Percentiles rank a stretch among this genome's conserved stretches.
Conservation (phyloP, 305 asterid species). For the Fraxinus velutina region DNA sequence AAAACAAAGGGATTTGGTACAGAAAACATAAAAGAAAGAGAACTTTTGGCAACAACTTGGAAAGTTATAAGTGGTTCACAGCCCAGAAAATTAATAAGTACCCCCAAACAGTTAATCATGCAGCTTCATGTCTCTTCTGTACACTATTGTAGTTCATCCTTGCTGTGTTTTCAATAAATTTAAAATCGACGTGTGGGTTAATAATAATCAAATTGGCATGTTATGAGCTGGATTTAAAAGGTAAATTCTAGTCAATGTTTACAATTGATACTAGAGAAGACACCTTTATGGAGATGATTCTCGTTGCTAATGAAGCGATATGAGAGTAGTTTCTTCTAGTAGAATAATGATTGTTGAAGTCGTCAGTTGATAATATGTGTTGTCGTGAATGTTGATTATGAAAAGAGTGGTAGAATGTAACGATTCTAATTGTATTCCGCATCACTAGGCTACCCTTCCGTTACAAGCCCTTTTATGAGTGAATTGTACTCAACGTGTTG, state of each 20-base stretch:
- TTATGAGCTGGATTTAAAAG: neutral
- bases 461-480: neutral
- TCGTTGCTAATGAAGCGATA: neutral
- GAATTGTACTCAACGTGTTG: neutral
- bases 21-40: neutral
- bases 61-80: neutral
- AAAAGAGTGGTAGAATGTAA: neutral
- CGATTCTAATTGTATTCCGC: neutral
- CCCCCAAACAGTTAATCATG: neutral
- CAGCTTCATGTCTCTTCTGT: neutral
- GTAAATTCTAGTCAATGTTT: neutral
- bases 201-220: neutral
- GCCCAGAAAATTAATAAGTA: neutral
- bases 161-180: neutral
- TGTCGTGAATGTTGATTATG: neutral
- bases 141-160: neutral
- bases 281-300: neutral
- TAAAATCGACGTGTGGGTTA: neutral
- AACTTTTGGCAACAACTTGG: neutral
- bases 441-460: neutral
- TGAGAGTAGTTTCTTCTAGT: neutral
- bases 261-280: neutral
- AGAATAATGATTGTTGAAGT: neutral
- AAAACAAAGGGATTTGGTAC: slow-evolving; percentile 3
- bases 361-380: neutral